phyloP scores from a whole-genome alignment of 805 yeast species.

The Yarrowia deformans region DNA sequence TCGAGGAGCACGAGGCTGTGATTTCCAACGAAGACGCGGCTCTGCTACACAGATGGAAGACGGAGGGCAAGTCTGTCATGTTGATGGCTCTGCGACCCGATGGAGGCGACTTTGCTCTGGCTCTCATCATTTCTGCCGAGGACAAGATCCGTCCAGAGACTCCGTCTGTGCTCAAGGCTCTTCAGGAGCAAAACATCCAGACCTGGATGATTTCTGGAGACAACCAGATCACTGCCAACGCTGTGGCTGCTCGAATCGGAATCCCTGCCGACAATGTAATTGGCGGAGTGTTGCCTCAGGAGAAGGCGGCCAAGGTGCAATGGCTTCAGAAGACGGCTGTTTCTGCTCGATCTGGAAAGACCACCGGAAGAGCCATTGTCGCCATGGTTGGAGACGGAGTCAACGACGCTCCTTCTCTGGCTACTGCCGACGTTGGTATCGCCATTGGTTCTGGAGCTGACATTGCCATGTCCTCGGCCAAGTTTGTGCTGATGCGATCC shows the following conservation, averaged over 20 bases:
- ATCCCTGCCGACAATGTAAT: slow-evolving; percentile 61
- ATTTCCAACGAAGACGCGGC: slow-evolving; percentile 52
- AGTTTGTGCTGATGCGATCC: slow-evolving; percentile 67
- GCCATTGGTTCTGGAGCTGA: slow-evolving; percentile 82
- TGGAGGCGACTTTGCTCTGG: slow-evolving; percentile 52
- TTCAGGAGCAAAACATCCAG: slow-evolving; percentile 56
- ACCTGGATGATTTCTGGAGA: slow-evolving; percentile 85
- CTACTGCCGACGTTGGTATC: slow-evolving; percentile 77
- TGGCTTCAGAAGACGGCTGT: slow-evolving; percentile 56
- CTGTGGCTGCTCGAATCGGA: slow-evolving; percentile 70
- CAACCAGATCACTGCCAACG: slow-evolving; percentile 67
- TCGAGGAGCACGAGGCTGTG: slow-evolving; percentile 57
- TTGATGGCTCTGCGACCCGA: slow-evolving; percentile 56
- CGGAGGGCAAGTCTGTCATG: slow-evolving; percentile 68
- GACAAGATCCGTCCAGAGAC: slow-evolving; percentile 65
- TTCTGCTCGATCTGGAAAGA: slow-evolving; percentile 40
- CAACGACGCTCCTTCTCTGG: slow-evolving; percentile 82
- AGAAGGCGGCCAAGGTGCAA: slow-evolving; percentile 66
- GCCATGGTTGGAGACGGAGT: slow-evolving; percentile 89
- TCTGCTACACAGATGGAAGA: slow-evolving; percentile 62
- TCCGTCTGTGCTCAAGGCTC: slow-evolving; percentile 56
- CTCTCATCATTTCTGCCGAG: slow-evolving; percentile 62
- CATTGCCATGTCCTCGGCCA: slow-evolving; percentile 74
- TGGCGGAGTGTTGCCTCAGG: slow-evolving; percentile 77
- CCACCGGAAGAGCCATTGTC: slow-evolving; percentile 53